Conservation (phyloP, 129 eudicot species). For the Kitagawia praeruptora region DNA sequence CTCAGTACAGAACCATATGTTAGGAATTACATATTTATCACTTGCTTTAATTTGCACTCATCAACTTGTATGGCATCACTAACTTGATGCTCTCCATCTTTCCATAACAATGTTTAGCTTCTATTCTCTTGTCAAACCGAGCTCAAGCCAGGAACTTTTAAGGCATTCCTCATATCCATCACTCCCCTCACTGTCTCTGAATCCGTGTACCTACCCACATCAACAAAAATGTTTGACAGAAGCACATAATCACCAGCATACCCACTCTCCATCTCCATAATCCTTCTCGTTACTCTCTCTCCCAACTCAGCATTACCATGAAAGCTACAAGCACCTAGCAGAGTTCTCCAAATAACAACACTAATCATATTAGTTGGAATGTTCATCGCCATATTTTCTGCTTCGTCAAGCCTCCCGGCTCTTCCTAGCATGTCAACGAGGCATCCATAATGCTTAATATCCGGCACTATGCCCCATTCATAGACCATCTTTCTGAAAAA, state of each 20-base stretch:
- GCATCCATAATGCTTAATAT: constrained; percentile 37
- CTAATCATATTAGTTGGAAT: constrained; percentile 32
- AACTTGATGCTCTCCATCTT: background rate
- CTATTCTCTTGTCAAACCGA: constrained; percentile 9
- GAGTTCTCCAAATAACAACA: constrained; percentile 68
- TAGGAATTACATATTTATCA: background rate
- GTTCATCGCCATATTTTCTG: constrained; percentile 28
- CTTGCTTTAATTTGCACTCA: background rate
- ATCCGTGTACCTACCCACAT: constrained; percentile 43
- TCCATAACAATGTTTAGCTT: background rate
- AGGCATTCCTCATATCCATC: constrained; percentile 45
- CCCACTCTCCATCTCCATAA: constrained; percentile 50
- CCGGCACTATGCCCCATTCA: constrained; percentile 22
- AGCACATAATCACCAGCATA: constrained; percentile 80
- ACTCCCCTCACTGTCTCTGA: constrained; percentile 46
- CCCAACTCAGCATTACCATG: constrained; percentile 54
- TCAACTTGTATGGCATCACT: background rate
- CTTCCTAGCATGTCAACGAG: constrained; percentile 48
- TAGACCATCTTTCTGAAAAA: constrained; percentile 30
- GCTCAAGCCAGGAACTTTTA: constrained; percentile 42
- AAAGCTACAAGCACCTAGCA: constrained; percentile 68
- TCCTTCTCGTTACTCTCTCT: constrained; percentile 45
- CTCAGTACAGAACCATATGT: background rate
- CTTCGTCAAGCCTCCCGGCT: constrained; percentile 42
- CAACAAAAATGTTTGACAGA: constrained; percentile 47